Conservation (phyloP, 805 yeast genomes). For the Metschnikowia anglica region DNA sequence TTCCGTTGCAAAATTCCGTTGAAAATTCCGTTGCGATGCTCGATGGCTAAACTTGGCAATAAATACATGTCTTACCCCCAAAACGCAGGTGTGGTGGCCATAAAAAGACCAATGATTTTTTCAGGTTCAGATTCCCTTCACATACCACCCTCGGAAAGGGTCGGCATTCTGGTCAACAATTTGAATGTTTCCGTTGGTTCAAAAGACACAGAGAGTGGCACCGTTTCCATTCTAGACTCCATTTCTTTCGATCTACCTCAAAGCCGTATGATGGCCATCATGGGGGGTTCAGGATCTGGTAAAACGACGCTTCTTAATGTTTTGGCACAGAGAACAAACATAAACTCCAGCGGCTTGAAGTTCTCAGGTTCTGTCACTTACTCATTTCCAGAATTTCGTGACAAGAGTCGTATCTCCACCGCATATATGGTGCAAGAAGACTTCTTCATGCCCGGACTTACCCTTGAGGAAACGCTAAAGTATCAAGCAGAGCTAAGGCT, state of each 20-base stretch:
- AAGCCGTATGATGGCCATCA: conserved; percentile 70
- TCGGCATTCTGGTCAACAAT: conserved; percentile 14
- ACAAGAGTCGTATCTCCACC: conserved; percentile 24
- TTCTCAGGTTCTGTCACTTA: conserved; percentile 46
- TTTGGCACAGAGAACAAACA: conserved; percentile 51
- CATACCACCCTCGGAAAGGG: conserved; percentile 15
- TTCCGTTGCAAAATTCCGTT: conserved; percentile 8
- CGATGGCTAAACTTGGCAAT: conserved; percentile 1
- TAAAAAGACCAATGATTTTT: conserved; percentile 2
- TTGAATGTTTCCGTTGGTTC: conserved; percentile 15
- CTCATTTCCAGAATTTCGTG: conserved; percentile 9
- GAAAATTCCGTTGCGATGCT: conserved; percentile 6
- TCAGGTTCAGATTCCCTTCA: conserved; percentile 14
- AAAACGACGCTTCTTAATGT: conserved; percentile 77
- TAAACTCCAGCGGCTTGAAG: conserved; percentile 39
- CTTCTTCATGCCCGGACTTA: conserved; percentile 64
- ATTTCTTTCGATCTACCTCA: conserved; percentile 59
- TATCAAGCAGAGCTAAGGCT: conserved; percentile 73
- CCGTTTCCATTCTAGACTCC: conserved; percentile 32
- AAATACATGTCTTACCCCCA: background rate
- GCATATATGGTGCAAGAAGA: conserved; percentile 81
- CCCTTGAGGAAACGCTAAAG: conserved; percentile 66
- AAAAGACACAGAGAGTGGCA: conserved; percentile 15
- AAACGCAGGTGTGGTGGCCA: too few species aligned
- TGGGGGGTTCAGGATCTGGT: conserved; percentile 89